These are phyloP conservation scores for Lactifluus subvellereus DNA, from an alignment of 768 basidiomycete species.

Conservation along the genomic window DNA sequence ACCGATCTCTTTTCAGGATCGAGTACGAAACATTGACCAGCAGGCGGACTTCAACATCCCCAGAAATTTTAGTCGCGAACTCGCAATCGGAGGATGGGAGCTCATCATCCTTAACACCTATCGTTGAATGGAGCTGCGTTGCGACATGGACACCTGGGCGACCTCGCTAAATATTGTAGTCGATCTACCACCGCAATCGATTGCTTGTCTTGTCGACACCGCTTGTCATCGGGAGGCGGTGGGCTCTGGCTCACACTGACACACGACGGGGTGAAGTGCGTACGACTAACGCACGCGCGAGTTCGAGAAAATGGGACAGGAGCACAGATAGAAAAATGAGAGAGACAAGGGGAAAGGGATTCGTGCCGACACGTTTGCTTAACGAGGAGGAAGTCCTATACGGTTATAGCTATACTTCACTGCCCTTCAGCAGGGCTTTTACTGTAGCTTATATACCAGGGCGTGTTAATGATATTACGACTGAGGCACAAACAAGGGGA, in stretches of 20 bases:
- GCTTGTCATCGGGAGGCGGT: slow-evolving; percentile 79
- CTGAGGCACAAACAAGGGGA: too few species aligned
- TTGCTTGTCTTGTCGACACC: slow-evolving; percentile 62
- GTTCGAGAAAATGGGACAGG: too few species aligned
- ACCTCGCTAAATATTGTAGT: slow-evolving; percentile 79
- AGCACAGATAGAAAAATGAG: too few species aligned
- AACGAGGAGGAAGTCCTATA: too few species aligned
- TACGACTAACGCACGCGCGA: too few species aligned
- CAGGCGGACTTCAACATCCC: slow-evolving; percentile 34
- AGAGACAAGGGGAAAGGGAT: too few species aligned
- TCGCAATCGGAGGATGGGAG: slow-evolving; percentile 22
- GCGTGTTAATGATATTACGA: too few species aligned
- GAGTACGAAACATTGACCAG: slow-evolving; percentile 71
- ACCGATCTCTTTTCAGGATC: slow-evolving; percentile 70
- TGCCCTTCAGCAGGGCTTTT: too few species aligned
- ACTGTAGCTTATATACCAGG: too few species aligned
- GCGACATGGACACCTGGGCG: slow-evolving; percentile 88
- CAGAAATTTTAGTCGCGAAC: slow-evolving; percentile 16
- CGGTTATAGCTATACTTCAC: too few species aligned
- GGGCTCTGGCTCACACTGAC: slow-evolving; percentile 91
- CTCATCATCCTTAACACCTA: slow-evolving; percentile 34
- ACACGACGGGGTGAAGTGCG: slow-evolving; percentile 48
- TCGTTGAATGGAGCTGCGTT: slow-evolving; percentile 88
- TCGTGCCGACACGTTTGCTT: too few species aligned
- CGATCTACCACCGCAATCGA: slow-evolving; percentile 83